Conservation (phyloP, 2,329 filamentous ascomycete genomes). For the Beauveria pseudobassiana region DNA sequence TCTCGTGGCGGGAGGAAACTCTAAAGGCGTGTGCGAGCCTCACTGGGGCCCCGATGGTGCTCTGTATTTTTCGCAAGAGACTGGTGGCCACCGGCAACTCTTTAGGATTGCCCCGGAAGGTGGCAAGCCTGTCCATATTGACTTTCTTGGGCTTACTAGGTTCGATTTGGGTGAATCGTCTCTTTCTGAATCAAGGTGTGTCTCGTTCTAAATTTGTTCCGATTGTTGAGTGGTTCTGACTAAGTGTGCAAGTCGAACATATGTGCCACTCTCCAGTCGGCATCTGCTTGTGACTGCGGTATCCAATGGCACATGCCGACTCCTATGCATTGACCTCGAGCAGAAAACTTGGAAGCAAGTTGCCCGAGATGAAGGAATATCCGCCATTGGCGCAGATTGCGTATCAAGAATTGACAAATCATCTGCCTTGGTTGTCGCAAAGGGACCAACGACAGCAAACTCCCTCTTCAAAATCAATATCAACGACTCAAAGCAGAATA, state of each 20-base stretch:
- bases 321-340: conserved; percentile 32
- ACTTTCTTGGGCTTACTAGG: conserved; percentile 31
- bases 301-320: conserved; percentile 24
- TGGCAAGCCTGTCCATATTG: conserved; percentile 22
- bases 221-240: neutral
- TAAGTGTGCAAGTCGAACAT: conserved; percentile 28
- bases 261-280: conserved; percentile 28
- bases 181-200: conserved; percentile 25
- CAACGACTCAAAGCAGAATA: conserved; percentile 17
- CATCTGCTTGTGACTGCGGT: conserved; percentile 28
- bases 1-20: conserved; percentile 33
- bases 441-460: conserved; percentile 22
- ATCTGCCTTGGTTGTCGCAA: conserved; percentile 31
- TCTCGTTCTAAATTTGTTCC: neutral
- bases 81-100: conserved; percentile 38
- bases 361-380: conserved; percentile 22
- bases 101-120: conserved; percentile 28
- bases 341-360: conserved; percentile 24
- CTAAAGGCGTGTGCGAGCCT: conserved; percentile 40
- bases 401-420: conserved; percentile 27
- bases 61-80: conserved; percentile 41
- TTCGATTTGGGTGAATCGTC: conserved; percentile 31
- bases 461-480: conserved; percentile 30
- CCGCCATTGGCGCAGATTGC: conserved; percentile 26
- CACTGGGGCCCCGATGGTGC: conserved; percentile 42